Percentiles rank a stretch among this genome's conserved stretches.
These are phyloP conservation scores for Hortiboletus rubellus DNA, from an alignment of 1,284 basidiomycete genomes.

Conservation along the genomic window DNA sequence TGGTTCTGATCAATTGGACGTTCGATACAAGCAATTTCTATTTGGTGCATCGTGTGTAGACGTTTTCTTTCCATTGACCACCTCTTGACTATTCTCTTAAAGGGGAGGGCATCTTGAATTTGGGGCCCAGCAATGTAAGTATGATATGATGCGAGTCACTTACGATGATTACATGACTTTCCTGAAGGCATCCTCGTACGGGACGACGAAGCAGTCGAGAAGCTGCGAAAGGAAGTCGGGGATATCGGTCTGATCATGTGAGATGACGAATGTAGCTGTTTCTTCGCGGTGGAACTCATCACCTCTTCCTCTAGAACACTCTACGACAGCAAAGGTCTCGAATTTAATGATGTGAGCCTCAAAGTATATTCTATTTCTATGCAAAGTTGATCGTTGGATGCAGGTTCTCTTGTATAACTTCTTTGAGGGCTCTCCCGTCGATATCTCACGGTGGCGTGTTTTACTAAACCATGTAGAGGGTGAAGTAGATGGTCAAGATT, in stretches of 20 bases:
- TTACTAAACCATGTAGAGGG: constrained; percentile 48
- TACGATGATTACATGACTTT: neutral
- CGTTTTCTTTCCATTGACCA: neutral
- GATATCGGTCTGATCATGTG: constrained; percentile 64
- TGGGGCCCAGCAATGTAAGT: constrained; percentile 65
- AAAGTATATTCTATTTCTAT: neutral
- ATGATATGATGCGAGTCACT: neutral
- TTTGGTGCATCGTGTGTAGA: constrained; percentile 47
- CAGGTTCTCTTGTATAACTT: constrained; percentile 73
- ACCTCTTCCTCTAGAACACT: constrained; percentile 50
- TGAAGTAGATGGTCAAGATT: constrained; percentile 9
- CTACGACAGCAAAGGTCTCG: constrained; percentile 73
- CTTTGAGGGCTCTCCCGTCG: constrained; percentile 61
- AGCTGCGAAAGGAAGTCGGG: constrained; percentile 55
- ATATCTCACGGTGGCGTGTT: constrained; percentile 57
- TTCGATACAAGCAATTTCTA: constrained; percentile 58
- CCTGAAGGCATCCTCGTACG: constrained; percentile 68
- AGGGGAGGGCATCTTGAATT: constrained; percentile 60
- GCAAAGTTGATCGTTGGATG: constrained; percentile 1
- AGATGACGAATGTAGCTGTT: constrained; percentile 14
- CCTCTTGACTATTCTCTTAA: constrained; percentile 5
- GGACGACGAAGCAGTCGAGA: constrained; percentile 50
- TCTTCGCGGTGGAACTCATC: neutral
- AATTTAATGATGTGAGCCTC: constrained; percentile 63
- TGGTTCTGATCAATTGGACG: constrained; percentile 49